Evolutionary conservation across 2,329 filamentous ascomycete species (phyloP).

Genomic region (Colletotrichum musae): DNA sequence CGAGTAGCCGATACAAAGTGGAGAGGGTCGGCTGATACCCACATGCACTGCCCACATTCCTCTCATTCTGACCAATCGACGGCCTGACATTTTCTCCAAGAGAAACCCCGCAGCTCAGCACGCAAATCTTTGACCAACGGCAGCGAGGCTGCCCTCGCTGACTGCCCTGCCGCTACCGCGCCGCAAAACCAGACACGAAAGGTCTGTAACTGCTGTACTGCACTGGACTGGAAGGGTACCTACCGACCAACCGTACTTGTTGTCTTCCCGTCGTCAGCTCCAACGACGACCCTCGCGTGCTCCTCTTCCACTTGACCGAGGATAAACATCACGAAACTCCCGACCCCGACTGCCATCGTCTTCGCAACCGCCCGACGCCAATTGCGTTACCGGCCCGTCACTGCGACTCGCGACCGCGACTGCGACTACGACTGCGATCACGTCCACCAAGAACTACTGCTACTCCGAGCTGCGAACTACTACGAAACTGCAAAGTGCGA

Average conservation of each 20-base stretch:
- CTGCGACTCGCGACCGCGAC: no score
- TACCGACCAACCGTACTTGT: not conserved
- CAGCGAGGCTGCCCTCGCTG: conserved; percentile 36
- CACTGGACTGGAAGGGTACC: not conserved
- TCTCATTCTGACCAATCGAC: conserved; percentile 20
- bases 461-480: no score
- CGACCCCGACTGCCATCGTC: conserved; percentile 17
- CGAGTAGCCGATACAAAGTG: conserved; percentile 22
- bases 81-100: conserved; percentile 38
- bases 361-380: conserved; percentile 8
- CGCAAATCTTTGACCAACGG: conserved; percentile 40
- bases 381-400: conserved; percentile 14
- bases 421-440: no score
- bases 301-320: conserved; percentile 41
- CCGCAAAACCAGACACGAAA: no score
- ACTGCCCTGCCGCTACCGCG: not conserved
- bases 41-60: conserved; percentile 20
- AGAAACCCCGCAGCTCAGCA: conserved; percentile 40
- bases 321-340: conserved; percentile 37
- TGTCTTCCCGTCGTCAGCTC: conserved; percentile 19
- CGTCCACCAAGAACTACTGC: no score
- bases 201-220: no score
- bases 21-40: not conserved
- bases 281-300: conserved; percentile 36
- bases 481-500: not conserved